Base-by-base conservation (phyloP, 768 basidiomycete species). In the Amanita subjunquillea region DNA sequence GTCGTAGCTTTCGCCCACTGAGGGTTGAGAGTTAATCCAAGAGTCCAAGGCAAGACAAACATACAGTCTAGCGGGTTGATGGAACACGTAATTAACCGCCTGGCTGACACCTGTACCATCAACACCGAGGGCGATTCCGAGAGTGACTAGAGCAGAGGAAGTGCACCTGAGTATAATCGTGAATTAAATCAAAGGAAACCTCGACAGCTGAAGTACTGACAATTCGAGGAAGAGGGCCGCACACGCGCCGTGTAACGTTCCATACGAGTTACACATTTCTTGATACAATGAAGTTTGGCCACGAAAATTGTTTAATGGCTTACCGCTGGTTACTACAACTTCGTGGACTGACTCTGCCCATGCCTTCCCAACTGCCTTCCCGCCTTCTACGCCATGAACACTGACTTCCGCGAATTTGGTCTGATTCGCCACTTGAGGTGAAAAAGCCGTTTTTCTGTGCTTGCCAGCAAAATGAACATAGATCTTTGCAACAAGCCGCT, bases 181-280 rank as follows among this genome's bases (percentile, higher is more conserved):
- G 37, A n/a, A 53, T 37, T 50, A 42, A 4, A 6, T 22, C 34
- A 13, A n/a, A 32, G 40, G 27, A 22, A 29, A 8, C 15, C 6
- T 43, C 8, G 22, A n/a, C 32, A 22, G 13, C 29, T 9, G 17
- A 36, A 37, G 39, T 6, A 41, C 6, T 34, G 56, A 77, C 81
- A 69, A 67, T 63, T 82, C 80, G 29, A 82, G 69, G 29, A 83
- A 67, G 55, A 79, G 72, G 0, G 75, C 78, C 3, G 76, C 72
- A 58, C 79, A 82, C 4, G 69, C 79, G 2, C 80, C 81, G 48
- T 83, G 81, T n/a, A 83, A 51, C 15, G 65, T 70, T 6, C 73
- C 69, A 48, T 61, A 62, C 13, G 67, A 58, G 47, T 82, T 82
- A 55, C 78, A 67, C 80, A 83, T 82, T 50, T 81, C 81, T 40